Conservation (phyloP, 768 basidiomycete genomes). For the Boletus fagicola region DNA sequence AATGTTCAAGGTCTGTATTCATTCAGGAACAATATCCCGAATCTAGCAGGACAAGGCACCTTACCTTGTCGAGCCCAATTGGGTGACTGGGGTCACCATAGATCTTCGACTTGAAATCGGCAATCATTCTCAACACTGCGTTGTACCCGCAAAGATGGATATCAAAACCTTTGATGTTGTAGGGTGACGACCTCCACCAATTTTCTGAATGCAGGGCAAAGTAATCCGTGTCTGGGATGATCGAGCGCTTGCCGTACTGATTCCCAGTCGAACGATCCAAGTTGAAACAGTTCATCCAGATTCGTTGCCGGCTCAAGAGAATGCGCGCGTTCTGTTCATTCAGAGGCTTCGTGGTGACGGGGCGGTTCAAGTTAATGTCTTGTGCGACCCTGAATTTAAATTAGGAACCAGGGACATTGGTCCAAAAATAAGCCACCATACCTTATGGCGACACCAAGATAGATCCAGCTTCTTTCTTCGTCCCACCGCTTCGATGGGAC, state of each 20-base stretch:
- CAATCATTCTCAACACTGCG: constrained; percentile 64
- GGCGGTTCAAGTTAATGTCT: constrained; percentile 85
- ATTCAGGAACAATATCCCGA: constrained; percentile 2
- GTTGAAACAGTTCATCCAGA: constrained; percentile 91
- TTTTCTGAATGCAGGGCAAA: constrained; percentile 65
- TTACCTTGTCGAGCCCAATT: constrained; percentile 72
- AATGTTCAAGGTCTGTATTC: constrained; percentile 56
- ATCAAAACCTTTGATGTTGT: constrained; percentile 72
- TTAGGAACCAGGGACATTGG: constrained; percentile 3
- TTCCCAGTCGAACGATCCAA: constrained; percentile 85
- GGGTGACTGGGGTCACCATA: constrained; percentile 74
- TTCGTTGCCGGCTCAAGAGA: constrained; percentile 84
- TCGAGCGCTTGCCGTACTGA: constrained; percentile 85
- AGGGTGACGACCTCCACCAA: constrained; percentile 69
- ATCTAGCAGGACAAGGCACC: background rate
- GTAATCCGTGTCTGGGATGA: constrained; percentile 75
- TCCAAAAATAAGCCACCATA: constrained; percentile 30
- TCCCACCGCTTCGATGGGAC: constrained; percentile 79
- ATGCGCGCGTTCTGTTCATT: constrained; percentile 83
- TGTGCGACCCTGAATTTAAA: constrained; percentile 66
- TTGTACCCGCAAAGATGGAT: constrained; percentile 81
- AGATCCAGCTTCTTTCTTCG: constrained; percentile 87
- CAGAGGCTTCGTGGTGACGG: constrained; percentile 65
- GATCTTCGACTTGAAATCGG: constrained; percentile 57
- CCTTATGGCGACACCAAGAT: constrained; percentile 87